Base-by-base conservation (phyloP, 192 early-diverging fungal species). In the Backusella circina region DNA sequence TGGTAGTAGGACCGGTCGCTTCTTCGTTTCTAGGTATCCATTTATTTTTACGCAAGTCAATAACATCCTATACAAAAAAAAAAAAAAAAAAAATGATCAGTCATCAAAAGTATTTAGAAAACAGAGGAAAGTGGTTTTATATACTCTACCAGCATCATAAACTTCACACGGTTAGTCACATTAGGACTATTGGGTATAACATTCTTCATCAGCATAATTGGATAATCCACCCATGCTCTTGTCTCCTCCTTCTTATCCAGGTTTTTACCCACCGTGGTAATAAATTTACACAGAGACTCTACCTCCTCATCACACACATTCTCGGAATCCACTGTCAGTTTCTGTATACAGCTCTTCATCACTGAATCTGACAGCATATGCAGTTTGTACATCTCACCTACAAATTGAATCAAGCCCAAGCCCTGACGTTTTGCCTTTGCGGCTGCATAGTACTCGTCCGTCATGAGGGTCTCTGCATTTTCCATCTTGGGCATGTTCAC, bases 381-480 rank as follows among this genome's bases (percentile, higher is more conserved):
- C 39, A 92, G 82, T 81, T 95, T 92, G 90, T 96, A 99, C 64
- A 99, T 88, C 83, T 99, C 95, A 73, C 98, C 96, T 71, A 99
- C 95, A 76, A 99, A 98, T 41, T 88, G 84, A 16, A 97, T 91
- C 79, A 99, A 90, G 68, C 97, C 97, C 65, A 99, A 91, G n/a
- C 94, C 94, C 26, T 94, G 92, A 71, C 97, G 93, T 89, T 99
- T 98, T 54, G 95, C 90, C 88, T 97, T 99, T 54, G 82, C 87
- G 3, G 95, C 88, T 71, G 92, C 84, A 84, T 95, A 96, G 84
- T 94, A 94, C 82, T 93, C 91, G 57, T 90, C 89, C 1, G 92
- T 90, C 85, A 93, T 84, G 73, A 93, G 84, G 10, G 26, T 28
- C 78, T 93, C 91, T 51, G 82, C 85, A 50, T 90, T 86, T 38